Base-by-base conservation (phyloP, 768 basidiomycete species). In the Melanogaster broomeanus region DNA sequence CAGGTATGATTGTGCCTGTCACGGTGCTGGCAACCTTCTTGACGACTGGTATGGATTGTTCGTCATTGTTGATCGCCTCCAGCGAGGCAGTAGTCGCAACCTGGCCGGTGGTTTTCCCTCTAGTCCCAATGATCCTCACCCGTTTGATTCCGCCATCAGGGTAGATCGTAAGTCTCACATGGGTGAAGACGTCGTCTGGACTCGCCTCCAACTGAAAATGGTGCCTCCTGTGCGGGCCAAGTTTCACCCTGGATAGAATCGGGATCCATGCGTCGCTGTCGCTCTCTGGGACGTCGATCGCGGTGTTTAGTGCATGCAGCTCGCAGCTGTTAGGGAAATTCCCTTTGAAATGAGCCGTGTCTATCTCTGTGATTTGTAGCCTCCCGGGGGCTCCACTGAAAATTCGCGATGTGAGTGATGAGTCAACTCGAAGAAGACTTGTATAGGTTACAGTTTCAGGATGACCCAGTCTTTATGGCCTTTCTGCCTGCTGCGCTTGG, bases 71-170 rank as follows among this genome's bases (percentile, higher is more conserved):
- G 30, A 21, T 18, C 10, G 28, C 50, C 11, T 48, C 34, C 28
- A 11, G 25, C 44, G 60, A 51, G 18, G 49, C 52, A 47, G 53
- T 33, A 49, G 54, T 31, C 2, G 28, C 55, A 49, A 55, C 22
- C 34, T 51, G 31, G 46, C 42, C 48, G 24, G 53, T 43, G 28
- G 52, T 60, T 24, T 61, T 65, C 39, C 76, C 77, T 42, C 82
- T 79, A 48, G 77, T 72, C 6, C 97, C 93, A 57, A 84, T 74
- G 43, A 97, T 69, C 52, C 97, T 82, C n/a, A 99, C 76, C 21
- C 97, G 83, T 72, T 98, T 98, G 64, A 98, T 72, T 22, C 97
- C 97, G 38, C 97, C 97, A 62, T 99, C 96, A 1, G 97, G 97
- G 66, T 88, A 82, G 60, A 97, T 96, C 18, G 89, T 92, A 52